phyloP scores from a whole-genome alignment of 2,329 filamentous ascomycete genomes.

The Neonectria magnoliae region DNA sequence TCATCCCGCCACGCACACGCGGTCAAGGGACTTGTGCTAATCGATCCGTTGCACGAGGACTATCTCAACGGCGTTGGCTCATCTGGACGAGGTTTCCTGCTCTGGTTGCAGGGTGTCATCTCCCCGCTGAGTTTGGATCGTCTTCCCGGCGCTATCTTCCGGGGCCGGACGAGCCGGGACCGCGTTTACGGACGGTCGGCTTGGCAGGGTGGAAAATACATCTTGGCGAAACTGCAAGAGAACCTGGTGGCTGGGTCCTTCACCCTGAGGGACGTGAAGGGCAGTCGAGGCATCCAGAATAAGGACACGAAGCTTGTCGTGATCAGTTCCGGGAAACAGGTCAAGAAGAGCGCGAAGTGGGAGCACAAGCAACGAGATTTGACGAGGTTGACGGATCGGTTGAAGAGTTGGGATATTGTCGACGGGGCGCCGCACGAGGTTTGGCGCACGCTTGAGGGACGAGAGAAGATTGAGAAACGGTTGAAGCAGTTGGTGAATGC shows the following conservation, averaged over 20 bases:
- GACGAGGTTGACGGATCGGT: conserved; percentile 79
- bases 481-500: conserved; percentile 71
- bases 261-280: conserved; percentile 82
- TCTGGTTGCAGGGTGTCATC: conserved; percentile 87
- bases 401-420: conserved; percentile 88
- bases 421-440: conserved; percentile 86
- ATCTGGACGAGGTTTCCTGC: conserved; percentile 78
- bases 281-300: conserved; percentile 81
- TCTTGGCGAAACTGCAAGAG: conserved; percentile 94
- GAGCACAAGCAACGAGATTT: conserved; percentile 86
- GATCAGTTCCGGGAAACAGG: conserved; percentile 81
- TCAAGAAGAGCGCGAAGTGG: conserved; percentile 77
- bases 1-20: conserved; percentile 81
- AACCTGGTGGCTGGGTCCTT: conserved; percentile 87
- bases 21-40: conserved; percentile 81
- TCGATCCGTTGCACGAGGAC: conserved; percentile 92
- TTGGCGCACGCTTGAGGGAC: conserved; percentile 80
- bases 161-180: conserved; percentile 81
- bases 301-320: conserved; percentile 80
- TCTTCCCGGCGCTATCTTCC: conserved; percentile 82
- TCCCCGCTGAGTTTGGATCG: conserved; percentile 88
- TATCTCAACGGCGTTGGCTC: conserved; percentile 74
- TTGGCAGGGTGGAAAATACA: conserved; percentile 82
- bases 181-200: conserved; percentile 84
- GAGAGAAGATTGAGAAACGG: conserved; percentile 80